These are phyloP conservation scores for Sarocladium strictum DNA, from an alignment of 2,329 filamentous ascomycete species.

Conservation along the genomic window DNA sequence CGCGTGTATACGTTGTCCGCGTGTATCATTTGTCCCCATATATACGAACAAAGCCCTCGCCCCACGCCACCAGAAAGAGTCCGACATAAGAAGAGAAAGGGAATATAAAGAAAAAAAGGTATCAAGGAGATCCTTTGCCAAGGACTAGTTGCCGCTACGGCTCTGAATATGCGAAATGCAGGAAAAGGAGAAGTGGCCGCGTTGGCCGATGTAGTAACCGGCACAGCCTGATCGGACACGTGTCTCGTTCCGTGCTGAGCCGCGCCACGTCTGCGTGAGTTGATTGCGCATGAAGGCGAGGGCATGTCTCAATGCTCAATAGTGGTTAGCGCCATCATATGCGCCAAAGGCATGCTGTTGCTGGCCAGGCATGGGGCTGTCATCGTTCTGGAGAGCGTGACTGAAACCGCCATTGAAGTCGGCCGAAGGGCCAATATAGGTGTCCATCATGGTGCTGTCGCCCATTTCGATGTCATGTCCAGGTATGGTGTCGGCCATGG, in stretches of 20 bases:
- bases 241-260: no score
- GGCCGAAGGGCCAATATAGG: constrained; percentile 14
- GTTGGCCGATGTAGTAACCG: background rate
- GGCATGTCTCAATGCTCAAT: background rate
- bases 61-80: background rate
- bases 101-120: background rate
- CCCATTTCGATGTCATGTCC: constrained; percentile 27
- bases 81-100: background rate
- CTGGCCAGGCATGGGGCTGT: background rate
- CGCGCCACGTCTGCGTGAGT: background rate
- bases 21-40: background rate
- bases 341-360: constrained; percentile 6
- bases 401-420: constrained; percentile 2
- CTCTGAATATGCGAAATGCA: background rate
- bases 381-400: background rate
- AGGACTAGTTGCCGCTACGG: background rate
- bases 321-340: background rate
- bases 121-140: background rate
- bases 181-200: background rate
- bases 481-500: constrained; percentile 24
- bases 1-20: constrained; percentile 1
- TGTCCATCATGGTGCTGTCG: constrained; percentile 26
- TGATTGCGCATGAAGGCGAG: background rate
- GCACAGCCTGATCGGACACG: no score
- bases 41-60: background rate